phyloP scores from a whole-genome alignment of 78 protist genomes.

The Cyanophora paradoxa region DNA sequence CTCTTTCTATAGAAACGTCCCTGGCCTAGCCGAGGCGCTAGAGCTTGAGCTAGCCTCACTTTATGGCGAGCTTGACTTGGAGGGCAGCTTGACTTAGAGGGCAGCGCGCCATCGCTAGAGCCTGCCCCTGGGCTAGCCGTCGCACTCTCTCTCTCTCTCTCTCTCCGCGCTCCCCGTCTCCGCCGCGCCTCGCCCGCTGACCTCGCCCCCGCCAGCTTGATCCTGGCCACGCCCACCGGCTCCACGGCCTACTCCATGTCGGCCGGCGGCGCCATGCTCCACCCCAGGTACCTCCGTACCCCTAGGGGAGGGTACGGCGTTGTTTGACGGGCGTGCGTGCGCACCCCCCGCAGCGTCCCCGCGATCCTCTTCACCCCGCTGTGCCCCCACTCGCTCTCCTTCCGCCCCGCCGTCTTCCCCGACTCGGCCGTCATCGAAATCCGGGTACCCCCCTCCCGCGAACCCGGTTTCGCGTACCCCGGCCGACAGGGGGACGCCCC shows the following conservation, averaged over 20 bases:
- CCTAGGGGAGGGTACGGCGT: neutral
- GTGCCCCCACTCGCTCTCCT: slow-evolving; percentile 82
- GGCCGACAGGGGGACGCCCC: too few species aligned
- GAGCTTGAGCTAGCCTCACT: too few species aligned
- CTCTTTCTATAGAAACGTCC: neutral
- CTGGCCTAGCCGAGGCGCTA: too few species aligned
- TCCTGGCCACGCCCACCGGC: slow-evolving; percentile 57
- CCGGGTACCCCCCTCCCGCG: too few species aligned
- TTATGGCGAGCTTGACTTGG: too few species aligned
- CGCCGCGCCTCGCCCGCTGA: neutral
- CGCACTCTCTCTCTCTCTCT: neutral
- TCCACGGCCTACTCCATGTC: slow-evolving; percentile 75
- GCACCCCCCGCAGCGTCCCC: slow-evolving; percentile 63
- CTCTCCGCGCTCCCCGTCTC: neutral
- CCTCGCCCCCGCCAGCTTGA: slow-evolving; percentile 5
- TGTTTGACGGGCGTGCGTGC: neutral
- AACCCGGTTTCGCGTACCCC: too few species aligned
- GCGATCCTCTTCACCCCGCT: slow-evolving; percentile 81
- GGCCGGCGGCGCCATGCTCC: slow-evolving; percentile 23
- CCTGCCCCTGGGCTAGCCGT: neutral
- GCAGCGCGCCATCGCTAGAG: neutral
- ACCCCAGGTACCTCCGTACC: neutral
- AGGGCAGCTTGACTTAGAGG: too few species aligned
- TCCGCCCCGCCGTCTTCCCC: slow-evolving; percentile 78
- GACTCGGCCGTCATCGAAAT: slow-evolving; percentile 3